Percentiles rank a stretch among this genome's conserved stretches.
Conservation (phyloP, 2,329 filamentous ascomycete genomes). For the Stemphylium beticola region DNA sequence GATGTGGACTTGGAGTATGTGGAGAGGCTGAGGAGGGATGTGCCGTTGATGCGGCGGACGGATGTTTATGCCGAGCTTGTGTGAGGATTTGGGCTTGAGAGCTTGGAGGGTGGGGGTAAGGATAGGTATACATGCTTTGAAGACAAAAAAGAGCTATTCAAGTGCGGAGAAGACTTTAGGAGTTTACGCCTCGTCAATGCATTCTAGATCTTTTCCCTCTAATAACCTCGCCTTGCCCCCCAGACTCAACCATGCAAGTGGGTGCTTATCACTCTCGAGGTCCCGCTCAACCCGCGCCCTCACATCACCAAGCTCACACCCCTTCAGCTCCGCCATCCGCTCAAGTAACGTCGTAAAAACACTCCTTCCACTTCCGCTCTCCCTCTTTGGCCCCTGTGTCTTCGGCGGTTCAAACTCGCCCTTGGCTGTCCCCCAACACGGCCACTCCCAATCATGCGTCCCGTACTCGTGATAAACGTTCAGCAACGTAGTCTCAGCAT, state of each 20-base stretch:
- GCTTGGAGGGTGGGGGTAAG: too few species aligned
- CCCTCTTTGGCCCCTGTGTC: slow-evolving; percentile 34
- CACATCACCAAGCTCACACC: slow-evolving; percentile 29
- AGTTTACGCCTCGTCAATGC: background rate
- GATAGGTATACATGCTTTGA: too few species aligned
- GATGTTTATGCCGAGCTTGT: slow-evolving; percentile 48
- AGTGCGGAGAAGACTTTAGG: too few species aligned
- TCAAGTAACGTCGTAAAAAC: slow-evolving; percentile 37
- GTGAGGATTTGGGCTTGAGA: background rate
- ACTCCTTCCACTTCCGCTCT: slow-evolving; percentile 15
- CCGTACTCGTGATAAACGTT: slow-evolving; percentile 40
- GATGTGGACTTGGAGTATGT: slow-evolving; percentile 62
- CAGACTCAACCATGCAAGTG: slow-evolving; percentile 31
- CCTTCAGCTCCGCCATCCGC: slow-evolving; percentile 28
- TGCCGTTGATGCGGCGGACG: slow-evolving; percentile 64
- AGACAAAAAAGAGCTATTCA: too few species aligned
- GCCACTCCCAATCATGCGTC: slow-evolving; percentile 34
- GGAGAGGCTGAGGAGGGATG: slow-evolving; percentile 60
- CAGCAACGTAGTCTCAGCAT: slow-evolving; percentile 28
- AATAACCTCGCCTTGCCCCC: slow-evolving; percentile 35
- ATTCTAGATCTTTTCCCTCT: slow-evolving; percentile 26
- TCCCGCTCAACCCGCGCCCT: slow-evolving; percentile 25
- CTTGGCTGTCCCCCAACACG: slow-evolving; percentile 20
- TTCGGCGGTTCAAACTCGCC: slow-evolving; percentile 35
- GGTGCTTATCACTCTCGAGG: slow-evolving; percentile 24